These are phyloP conservation scores for Umbelopsis sp. DNA, from an alignment of 192 early-diverging fungal genomes.

Conservation along the genomic window DNA sequence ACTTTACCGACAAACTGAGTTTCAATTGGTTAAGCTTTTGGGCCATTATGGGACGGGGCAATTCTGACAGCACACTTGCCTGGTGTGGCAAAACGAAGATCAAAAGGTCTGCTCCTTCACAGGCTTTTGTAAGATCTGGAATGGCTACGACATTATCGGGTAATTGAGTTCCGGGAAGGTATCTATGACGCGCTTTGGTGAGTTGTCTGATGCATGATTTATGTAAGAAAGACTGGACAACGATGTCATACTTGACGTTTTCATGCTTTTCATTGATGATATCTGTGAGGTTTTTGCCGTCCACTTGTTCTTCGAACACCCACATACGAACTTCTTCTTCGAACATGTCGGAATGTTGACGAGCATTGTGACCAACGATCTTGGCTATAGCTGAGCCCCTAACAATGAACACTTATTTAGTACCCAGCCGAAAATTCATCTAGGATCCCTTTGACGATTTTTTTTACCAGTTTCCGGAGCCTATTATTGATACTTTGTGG, in stretches of 20 bases:
- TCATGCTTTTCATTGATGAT: conserved; percentile 94
- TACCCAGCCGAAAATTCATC: neutral
- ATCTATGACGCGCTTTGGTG: conserved; percentile 34
- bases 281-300: conserved; percentile 83
- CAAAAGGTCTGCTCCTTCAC: conserved; percentile 80
- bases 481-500: conserved; percentile 87
- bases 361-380: conserved; percentile 86
- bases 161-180: conserved; percentile 83
- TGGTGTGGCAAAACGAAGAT: conserved; percentile 94
- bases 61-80: conserved; percentile 19
- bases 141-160: conserved; percentile 84
- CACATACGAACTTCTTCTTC: conserved; percentile 87
- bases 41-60: neutral
- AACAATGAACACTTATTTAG: conserved; percentile 1
- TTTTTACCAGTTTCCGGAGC: conserved; percentile 91
- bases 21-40: neutral
- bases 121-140: conserved; percentile 76
- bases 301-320: conserved; percentile 90
- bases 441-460: neutral
- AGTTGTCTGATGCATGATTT: neutral
- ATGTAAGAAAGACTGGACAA: neutral
- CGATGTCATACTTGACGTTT: conserved; percentile 67
- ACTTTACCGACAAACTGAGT: conserved; percentile 73
- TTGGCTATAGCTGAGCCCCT: conserved; percentile 92
- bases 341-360: conserved; percentile 58